Evolutionary conservation across 148 eudicot species (phyloP).

Genomic region (Amaranthus cruentus): DNA sequence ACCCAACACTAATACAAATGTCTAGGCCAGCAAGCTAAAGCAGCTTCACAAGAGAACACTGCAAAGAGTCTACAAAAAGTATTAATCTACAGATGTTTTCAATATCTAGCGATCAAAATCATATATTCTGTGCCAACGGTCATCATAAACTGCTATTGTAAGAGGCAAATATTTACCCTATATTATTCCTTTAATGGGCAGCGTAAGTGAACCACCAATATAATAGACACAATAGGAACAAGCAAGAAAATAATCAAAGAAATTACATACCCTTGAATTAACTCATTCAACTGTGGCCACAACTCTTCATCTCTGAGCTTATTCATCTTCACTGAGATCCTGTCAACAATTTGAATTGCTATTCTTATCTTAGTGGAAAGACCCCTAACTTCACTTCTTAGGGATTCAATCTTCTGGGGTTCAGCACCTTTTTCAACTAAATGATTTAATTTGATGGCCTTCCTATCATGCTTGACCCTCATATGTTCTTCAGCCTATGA

Average conservation of each 20-base stretch:
- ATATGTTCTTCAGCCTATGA: conserved; percentile 85
- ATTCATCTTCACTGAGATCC: conserved; percentile 75
- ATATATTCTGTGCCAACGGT: not conserved
- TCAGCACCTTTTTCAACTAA: conserved; percentile 86
- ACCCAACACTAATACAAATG: not conserved
- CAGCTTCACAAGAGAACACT: not conserved
- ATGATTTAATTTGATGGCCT: conserved; percentile 50
- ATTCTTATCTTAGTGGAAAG: conserved; percentile 88
- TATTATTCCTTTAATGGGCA: not conserved
- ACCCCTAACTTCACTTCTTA: conserved; percentile 54
- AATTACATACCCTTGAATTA: conserved; percentile 73
- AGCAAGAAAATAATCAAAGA: not conserved
- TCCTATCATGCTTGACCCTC: conserved; percentile 79
- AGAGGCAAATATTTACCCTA: not conserved
- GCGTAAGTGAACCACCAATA: not conserved
- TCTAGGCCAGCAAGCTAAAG: not conserved
- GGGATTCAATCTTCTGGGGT: conserved; percentile 60
- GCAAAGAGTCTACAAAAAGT: not conserved
- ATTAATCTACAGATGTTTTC: not conserved
- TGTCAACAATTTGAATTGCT: conserved; percentile 89
- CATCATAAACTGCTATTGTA: not conserved
- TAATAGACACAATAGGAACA: not conserved
- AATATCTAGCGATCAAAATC: too few species aligned
- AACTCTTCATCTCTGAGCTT: conserved; percentile 86
- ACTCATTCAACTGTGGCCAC: conserved; percentile 79